Base-by-base conservation (phyloP, 345 rosid genomes). In the Physaria fendleri region DNA sequence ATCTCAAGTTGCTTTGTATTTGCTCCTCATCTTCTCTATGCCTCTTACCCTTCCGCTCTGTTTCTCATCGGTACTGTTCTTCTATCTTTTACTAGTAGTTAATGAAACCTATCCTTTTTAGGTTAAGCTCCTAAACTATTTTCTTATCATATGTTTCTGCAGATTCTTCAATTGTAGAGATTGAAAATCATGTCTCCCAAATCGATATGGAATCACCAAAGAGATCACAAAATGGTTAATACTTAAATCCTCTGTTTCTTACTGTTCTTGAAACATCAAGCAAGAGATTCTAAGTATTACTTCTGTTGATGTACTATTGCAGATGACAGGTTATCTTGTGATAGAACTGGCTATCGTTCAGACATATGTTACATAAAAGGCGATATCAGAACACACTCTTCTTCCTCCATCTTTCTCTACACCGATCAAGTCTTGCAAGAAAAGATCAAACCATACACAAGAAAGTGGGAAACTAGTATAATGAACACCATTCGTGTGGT, bases 341-440 rank as follows among this genome's bases (percentile, higher is more conserved):
- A 89, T 47, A 82, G 92, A 58, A 78, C 77, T 22, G 76, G 85
- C 56, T 27, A 56, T 32, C 85, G 97, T 10, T 29, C 92, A 25
- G 97, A 89, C 61, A 40, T 89, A 4, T 89, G 97, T 78, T 13
- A 68, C 56, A 82, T 89, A 83, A 82, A 74, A 76, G 97, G 97
- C 46, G 95, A 85, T 41, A 78, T 86, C 23, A 79, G 91, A 70
- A 84, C 91, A 43, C 74, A 73, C 55, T 78, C 85, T 37, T 81
- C 93, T 53, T 79, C 84, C 48, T 84, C 89, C 6, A 35, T 89
- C 76, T 73, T 79, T 61, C 75, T 85, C 44, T 84, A 81, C 61
- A 62, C 73, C 2, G 23, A 70, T 13, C 64, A 69, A 32, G 40
- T 23, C 64, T 40, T 25, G 11, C 57, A 56, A 16, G 95, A 82